Base-by-base conservation (phyloP, 1,284 basidiomycete species). In the Lentinula novae-zelandiae region DNA sequence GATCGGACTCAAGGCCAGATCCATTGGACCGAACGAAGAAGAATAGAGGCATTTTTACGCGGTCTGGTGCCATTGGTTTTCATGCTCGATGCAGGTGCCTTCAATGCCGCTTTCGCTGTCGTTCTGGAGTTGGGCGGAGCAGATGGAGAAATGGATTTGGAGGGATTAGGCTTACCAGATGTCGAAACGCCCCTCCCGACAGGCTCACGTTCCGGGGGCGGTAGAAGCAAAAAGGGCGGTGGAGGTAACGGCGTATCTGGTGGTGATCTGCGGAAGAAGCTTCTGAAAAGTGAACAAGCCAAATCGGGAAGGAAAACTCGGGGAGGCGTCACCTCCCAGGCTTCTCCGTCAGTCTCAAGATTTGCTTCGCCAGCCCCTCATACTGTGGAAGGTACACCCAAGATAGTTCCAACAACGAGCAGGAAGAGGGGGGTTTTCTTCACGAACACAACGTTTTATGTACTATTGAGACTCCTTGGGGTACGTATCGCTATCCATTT, bases 361-460 rank as follows among this genome's bases (percentile, higher is more conserved):
- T 72, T 81, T 57, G 81, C 82, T 0, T 89, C 87, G 6, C 62
- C 62, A 22, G 59, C 59, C 1, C 88, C 88, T 0, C n/a, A 46
- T 46, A 69, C 75, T 1, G 81, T 82, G 3, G 76, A 77, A n/a
- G 66, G 65, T 36, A 67, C 70, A 53, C 67, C 62, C 5, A 66
- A 72, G 3, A 56, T 56, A 36, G 17, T 42, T 3, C 54, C 54
- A 15, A 46, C 40, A 6, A 56, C 54, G 15, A 50, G n/a, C 6
- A 70, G 79, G 33, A 75, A 80, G 44, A 80, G 79, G 65, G 81
- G 85, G 65, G 82, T 83, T 13, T 95, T 98, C 76, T 98, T 95
- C 76, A 87, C 89, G 65, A 98, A 96, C 75, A 93, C 92, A 39
- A 82, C 87, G 46, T 93, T 94, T 70, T 99, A 97, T 76, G 84